Evolutionary conservation across 192 early-diverging fungal genomes (phyloP).

Genomic region (Haplosporangium gracile): DNA sequence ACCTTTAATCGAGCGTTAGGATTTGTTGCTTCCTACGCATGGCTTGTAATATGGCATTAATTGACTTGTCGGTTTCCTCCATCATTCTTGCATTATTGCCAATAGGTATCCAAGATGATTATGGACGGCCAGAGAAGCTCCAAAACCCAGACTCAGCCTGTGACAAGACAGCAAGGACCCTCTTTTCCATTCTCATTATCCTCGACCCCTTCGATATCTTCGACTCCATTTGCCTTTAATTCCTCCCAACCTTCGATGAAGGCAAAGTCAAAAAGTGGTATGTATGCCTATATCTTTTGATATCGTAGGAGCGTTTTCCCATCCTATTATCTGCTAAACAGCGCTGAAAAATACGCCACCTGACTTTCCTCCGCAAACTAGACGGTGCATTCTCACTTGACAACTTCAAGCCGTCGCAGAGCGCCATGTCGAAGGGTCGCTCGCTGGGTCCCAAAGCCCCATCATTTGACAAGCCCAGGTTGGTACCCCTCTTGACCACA

Average conservation of each 20-base stretch:
- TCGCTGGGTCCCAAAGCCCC: background rate
- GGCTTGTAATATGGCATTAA: background rate
- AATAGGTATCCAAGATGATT: background rate
- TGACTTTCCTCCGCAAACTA: background rate
- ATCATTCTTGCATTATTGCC: background rate
- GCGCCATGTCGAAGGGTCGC: background rate
- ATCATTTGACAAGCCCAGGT: background rate
- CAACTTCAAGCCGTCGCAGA: background rate
- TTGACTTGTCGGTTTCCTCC: background rate
- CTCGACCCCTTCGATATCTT: background rate
- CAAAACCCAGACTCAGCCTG: conserved; percentile 10
- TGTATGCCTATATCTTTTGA: background rate
- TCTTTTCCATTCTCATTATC: conserved; percentile 18
- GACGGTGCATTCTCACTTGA: background rate
- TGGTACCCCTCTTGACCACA: background rate
- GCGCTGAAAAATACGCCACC: background rate
- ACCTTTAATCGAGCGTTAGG: background rate
- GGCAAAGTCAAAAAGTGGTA: conserved; percentile 8
- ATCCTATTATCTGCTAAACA: background rate
- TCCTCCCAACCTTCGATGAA: conserved; percentile 24
- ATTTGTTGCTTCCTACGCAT: background rate
- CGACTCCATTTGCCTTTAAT: conserved; percentile 11
- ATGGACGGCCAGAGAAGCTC: background rate
- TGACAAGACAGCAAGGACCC: background rate
- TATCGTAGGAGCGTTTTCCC: background rate